A percentile compares a stretch with the other conserved stretches of the same genome.
These are phyloP conservation scores for Ascochyta koolunga DNA, from an alignment of 2,329 filamentous ascomycete genomes.

Conservation along the genomic window DNA sequence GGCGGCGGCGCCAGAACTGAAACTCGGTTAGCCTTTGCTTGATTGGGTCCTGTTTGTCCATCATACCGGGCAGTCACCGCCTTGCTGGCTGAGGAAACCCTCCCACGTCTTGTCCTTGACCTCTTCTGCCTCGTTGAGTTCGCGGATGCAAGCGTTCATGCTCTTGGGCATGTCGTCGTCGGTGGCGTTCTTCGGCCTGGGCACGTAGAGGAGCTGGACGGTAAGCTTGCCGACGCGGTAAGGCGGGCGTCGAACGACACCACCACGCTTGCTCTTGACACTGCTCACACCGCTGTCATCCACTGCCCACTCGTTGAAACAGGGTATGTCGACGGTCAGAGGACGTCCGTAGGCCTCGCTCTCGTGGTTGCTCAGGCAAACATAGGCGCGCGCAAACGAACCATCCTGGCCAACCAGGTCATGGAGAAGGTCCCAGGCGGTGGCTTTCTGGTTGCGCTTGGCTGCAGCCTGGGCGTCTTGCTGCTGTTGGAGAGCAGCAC, in stretches of 20 bases:
- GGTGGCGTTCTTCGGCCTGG: conserved; percentile 81
- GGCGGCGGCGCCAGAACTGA: conserved; percentile 96
- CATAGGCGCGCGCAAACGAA: conserved; percentile 91
- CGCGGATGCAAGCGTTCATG: conserved; percentile 94
- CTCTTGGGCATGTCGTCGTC: conserved; percentile 99
- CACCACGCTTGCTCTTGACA: conserved; percentile 87
- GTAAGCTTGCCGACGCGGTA: conserved; percentile 96
- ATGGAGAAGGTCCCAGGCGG: conserved; percentile 84
- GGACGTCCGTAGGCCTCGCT: conserved; percentile 85
- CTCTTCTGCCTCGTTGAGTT: conserved; percentile 89
- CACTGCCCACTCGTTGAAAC: conserved; percentile 98
- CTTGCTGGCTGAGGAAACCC: conserved; percentile 91
- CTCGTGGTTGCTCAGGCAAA: conserved; percentile 93
- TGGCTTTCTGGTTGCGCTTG: conserved; percentile 66
- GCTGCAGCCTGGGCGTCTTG: conserved; percentile 51
- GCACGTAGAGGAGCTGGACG: conserved; percentile 91
- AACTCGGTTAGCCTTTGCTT: too few relatives aligned
- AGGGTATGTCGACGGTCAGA: conserved; percentile 85
- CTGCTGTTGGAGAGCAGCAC: conserved; percentile 58
- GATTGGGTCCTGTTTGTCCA: too few relatives aligned
- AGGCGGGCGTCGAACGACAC: conserved; percentile 81
- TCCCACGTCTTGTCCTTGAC: conserved; percentile 80
- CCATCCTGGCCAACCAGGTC: conserved; percentile 89
- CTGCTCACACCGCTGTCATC: conserved; percentile 82
- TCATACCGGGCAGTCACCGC: conserved; percentile 95